Percentiles rank a stretch among this genome's conserved stretches.
Conservation (phyloP, 352 stramenopile species). For the Globisporangium ultimum region DNA sequence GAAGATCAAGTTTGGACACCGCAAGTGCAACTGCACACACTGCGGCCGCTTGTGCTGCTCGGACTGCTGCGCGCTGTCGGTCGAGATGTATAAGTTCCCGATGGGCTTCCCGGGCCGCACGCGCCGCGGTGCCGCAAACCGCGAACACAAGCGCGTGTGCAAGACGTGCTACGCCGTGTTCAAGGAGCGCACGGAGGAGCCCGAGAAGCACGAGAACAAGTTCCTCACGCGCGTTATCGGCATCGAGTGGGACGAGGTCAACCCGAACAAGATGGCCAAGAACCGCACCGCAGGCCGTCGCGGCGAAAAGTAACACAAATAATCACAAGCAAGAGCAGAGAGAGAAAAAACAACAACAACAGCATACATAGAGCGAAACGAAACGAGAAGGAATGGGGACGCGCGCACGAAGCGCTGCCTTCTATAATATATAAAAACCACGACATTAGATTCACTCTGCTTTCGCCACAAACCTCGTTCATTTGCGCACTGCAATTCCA, state of each 20-base stretch:
- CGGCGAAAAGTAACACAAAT: conserved; percentile 37
- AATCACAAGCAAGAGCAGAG: too few species aligned
- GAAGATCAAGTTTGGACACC: conserved; percentile 85
- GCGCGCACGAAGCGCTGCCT: too few species aligned
- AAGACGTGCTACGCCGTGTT: conserved; percentile 87
- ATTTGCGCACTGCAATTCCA: too few species aligned
- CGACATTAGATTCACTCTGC: too few species aligned
- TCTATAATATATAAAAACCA: too few species aligned
- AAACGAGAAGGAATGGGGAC: too few species aligned
- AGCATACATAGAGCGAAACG: too few species aligned
- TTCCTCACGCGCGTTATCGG: conserved; percentile 83
- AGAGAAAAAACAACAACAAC: too few species aligned
- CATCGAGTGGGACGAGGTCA: conserved; percentile 89
- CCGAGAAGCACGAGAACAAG: conserved; percentile 56
- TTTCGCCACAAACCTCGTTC: too few species aligned
- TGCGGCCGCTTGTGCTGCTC: conserved; percentile 28
- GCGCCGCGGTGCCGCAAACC: conserved; percentile 54
- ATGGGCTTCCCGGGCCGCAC: conserved; percentile 82
- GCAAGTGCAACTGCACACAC: conserved; percentile 86
- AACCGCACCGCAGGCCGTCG: conserved; percentile 46
- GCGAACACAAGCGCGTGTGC: conserved; percentile 74
- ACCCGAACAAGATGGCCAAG: conserved; percentile 76
- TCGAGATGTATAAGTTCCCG: conserved; percentile 29
- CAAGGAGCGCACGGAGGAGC: conserved; percentile 72
- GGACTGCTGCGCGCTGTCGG: conserved; percentile 54